These are phyloP conservation scores for Yamadazyma endophytica DNA, from an alignment of 805 yeast species.

Conservation along the genomic window DNA sequence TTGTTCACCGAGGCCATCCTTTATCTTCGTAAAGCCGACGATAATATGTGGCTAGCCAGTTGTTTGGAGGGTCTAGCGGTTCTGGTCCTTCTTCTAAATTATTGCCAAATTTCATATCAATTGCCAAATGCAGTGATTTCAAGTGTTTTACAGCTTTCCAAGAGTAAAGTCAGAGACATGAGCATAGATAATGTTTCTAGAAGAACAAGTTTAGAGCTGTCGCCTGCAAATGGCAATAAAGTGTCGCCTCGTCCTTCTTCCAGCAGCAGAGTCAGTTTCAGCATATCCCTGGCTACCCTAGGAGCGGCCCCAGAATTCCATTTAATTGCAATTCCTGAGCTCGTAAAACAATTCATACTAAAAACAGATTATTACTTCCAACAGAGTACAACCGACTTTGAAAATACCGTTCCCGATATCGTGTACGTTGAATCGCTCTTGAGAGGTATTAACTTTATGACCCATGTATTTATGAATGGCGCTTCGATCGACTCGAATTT, in stretches of 20 bases:
- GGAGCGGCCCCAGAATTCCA: slow-evolving; percentile 20
- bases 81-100: slow-evolving; percentile 56
- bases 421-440: slow-evolving; percentile 71
- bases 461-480: slow-evolving; percentile 46
- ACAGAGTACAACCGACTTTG: slow-evolving; percentile 50
- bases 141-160: slow-evolving; percentile 28
- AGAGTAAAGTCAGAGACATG: slow-evolving; percentile 18
- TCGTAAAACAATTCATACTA: slow-evolving; percentile 24
- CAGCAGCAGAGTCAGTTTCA: slow-evolving; percentile 21
- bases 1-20: slow-evolving; percentile 72
- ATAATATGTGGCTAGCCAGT: slow-evolving; percentile 83
- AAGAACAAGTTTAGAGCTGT: slow-evolving; percentile 3
- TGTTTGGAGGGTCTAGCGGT: slow-evolving; percentile 80
- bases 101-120: slow-evolving; percentile 49
- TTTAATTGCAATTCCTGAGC: slow-evolving; percentile 26
- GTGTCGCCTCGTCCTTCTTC: slow-evolving; percentile 33
- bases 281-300: slow-evolving; percentile 22
- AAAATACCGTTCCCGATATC: slow-evolving; percentile 77
- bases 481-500: slow-evolving; percentile 39
- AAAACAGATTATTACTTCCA: slow-evolving; percentile 28
- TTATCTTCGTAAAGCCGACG: slow-evolving; percentile 58
- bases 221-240: slow-evolving; percentile 3
- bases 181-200: slow-evolving; percentile 9
- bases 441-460: slow-evolving; percentile 59
- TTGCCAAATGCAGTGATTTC: slow-evolving; percentile 37